Evolutionary conservation across 179 eudicot genomes (phyloP).

Genomic region (Beta macrorhiza): DNA sequence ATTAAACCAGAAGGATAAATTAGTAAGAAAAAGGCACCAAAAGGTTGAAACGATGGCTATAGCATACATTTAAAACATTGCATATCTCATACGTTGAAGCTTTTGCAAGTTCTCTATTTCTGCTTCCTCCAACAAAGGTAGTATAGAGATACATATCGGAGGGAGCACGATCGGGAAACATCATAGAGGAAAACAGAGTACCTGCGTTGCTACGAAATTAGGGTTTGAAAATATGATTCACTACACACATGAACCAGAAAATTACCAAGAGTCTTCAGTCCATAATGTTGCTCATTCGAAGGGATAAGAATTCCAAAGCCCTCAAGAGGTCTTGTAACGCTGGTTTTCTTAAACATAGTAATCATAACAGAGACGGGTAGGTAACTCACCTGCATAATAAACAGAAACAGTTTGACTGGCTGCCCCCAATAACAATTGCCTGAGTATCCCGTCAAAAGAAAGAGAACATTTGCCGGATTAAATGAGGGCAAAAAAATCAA

Average conservation of each 20-base stretch:
- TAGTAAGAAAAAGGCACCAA: not conserved
- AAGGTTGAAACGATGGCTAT: not conserved
- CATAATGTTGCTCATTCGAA: conserved; percentile 78
- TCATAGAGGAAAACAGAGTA: conserved; percentile 91
- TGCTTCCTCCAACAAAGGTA: conserved; percentile 95
- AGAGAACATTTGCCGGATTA: not conserved
- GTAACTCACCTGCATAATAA: conserved; percentile 61
- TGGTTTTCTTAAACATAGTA: conserved; percentile 76
- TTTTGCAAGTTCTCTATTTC: conserved; percentile 84
- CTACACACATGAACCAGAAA: conserved; percentile 14
- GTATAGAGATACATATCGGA: conserved; percentile 75
- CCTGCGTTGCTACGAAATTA: conserved; percentile 44
- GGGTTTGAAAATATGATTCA: conserved; percentile 10
- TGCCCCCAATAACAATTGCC: not conserved
- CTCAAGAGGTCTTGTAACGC: conserved; percentile 79
- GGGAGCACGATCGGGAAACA: conserved; percentile 98
- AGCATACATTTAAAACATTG: not conserved
- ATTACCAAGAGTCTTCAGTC: conserved; percentile 83
- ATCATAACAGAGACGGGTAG: conserved; percentile 80
- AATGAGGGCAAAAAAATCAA: not conserved
- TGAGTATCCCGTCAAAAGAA: not conserved
- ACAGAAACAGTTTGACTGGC: conserved; percentile 11
- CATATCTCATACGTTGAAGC: conserved; percentile 62
- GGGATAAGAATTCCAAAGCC: conserved; percentile 98
- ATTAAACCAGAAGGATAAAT: conserved; percentile 1